A percentile compares a stretch with the other conserved stretches of the same genome.
Evolutionary conservation across 202 grass and related monocot species (phyloP).

Genomic region (Alloteropsis angusta): DNA sequence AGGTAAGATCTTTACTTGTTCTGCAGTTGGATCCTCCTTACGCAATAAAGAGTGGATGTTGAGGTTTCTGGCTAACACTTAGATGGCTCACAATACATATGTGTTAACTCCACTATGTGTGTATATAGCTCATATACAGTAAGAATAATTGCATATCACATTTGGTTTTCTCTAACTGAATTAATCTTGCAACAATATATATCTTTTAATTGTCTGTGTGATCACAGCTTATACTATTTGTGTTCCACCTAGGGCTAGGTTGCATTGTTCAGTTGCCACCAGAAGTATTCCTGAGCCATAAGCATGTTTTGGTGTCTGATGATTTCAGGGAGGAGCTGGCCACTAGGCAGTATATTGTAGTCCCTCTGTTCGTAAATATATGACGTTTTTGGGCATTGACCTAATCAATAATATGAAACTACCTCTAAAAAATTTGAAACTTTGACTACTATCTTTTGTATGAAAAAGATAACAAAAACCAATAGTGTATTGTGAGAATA

Average conservation of each 20-base stretch:
- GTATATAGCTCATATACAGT: background rate
- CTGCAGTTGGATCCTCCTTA: background rate
- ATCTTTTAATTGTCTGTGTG: background rate
- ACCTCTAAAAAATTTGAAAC: background rate
- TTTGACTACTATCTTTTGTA: background rate
- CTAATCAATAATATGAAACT: background rate
- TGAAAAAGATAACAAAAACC: background rate
- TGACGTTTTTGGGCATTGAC: background rate
- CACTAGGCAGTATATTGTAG: background rate
- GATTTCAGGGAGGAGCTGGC: background rate
- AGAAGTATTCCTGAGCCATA: background rate
- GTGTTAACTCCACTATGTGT: background rate
- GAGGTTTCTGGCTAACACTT: background rate
- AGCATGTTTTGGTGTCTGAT: background rate
- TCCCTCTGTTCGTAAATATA: background rate
- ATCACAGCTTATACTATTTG: background rate
- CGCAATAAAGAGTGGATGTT: background rate
- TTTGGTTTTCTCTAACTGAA: background rate
- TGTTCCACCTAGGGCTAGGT: background rate
- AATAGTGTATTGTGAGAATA: background rate
- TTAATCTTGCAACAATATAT: background rate
- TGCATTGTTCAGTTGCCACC: background rate
- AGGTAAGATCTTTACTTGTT: constrained; percentile 21
- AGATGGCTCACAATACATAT: background rate
- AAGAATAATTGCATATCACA: background rate